Evolutionary conservation across 2,329 filamentous ascomycete species (phyloP).

Genomic region (Paecilomyces formosus): DNA sequence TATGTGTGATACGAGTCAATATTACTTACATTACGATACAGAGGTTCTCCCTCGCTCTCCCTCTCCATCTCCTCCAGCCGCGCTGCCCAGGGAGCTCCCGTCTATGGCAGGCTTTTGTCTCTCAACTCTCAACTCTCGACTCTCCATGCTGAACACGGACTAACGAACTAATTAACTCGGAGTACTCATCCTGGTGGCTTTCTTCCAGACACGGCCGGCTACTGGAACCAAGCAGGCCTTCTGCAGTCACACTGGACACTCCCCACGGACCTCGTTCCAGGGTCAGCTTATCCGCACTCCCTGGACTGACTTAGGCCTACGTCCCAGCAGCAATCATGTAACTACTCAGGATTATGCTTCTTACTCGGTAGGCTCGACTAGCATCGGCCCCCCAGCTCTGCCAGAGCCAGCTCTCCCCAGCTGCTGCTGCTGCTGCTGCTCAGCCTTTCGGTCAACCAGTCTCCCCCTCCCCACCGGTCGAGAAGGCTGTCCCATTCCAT

Average conservation of each 20-base stretch:
- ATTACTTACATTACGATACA: neutral
- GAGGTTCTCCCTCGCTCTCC: neutral
- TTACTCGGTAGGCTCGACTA: too few species aligned
- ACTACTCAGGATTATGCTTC: too few species aligned
- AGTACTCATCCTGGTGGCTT: neutral
- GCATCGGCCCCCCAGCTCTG: neutral
- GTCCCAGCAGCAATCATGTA: neutral
- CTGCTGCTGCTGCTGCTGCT: slow-evolving; percentile 3
- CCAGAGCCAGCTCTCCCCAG: neutral
- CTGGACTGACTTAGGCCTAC: neutral
- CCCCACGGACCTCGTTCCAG: neutral
- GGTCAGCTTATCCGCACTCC: neutral
- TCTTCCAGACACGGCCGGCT: neutral
- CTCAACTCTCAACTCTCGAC: neutral
- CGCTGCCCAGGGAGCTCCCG: neutral
- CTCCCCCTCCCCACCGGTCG: slow-evolving; percentile 35
- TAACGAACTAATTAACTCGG: too few species aligned
- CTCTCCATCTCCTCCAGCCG: too few species aligned
- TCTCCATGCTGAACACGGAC: too few species aligned
- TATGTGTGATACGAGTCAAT: too few species aligned
- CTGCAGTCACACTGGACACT: neutral
- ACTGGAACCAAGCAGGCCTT: neutral
- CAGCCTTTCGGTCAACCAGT: slow-evolving; percentile 23
- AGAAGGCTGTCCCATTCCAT: slow-evolving; percentile 45
- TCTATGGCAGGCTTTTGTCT: neutral